A percentile compares a stretch with the other conserved stretches of the same genome.
phyloP scores from a whole-genome alignment of 2,329 filamentous ascomycete genomes.

The Penicillium sp. region DNA sequence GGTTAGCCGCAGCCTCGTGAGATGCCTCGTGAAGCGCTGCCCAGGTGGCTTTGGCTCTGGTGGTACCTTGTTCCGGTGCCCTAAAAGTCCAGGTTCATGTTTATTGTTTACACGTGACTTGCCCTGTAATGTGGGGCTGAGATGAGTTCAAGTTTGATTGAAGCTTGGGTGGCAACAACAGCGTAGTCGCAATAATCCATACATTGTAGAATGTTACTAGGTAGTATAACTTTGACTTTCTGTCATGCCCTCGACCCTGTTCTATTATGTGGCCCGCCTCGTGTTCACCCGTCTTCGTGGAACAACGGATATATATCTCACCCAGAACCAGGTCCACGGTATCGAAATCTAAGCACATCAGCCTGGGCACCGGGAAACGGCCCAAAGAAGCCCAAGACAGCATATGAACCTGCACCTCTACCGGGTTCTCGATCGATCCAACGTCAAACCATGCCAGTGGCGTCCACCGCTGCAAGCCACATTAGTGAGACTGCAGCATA shows the following conservation, averaged over 20 bases:
- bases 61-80: background rate
- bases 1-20: background rate
- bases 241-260: background rate
- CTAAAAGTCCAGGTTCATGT: no score
- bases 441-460: constrained; percentile 3
- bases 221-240: no score
- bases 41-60: background rate
- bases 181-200: no score
- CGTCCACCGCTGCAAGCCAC: constrained; percentile 12
- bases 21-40: background rate
- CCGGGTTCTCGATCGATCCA: background rate
- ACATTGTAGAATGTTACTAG: no score
- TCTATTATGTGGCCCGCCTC: background rate
- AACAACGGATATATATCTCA: constrained; percentile 3
- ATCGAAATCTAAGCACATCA: background rate
- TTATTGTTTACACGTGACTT: background rate
- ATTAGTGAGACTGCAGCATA: constrained; percentile 16
- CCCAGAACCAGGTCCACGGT: background rate
- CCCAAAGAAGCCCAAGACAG: background rate
- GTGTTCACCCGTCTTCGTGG: background rate
- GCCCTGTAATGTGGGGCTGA: background rate
- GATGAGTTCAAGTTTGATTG: background rate
- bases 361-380: background rate
- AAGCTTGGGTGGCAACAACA: background rate
- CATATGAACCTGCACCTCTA: background rate